Evolutionary conservation across 495 filamentous ascomycete genomes (phyloP).

Genomic region (Aspergillus nidulans): DNA sequence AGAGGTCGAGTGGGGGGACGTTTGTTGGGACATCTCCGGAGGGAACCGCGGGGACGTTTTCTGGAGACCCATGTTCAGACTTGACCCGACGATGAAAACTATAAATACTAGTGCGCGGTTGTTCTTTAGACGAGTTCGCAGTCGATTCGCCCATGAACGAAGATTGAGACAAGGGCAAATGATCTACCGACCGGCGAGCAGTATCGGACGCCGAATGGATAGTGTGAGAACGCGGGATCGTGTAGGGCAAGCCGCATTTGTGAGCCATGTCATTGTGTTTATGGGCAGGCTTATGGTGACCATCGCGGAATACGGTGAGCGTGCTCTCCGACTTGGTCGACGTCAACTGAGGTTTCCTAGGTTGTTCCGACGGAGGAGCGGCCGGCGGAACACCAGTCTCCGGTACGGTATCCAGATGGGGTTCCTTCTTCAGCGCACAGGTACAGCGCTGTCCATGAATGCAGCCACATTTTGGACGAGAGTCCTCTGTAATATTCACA

Average conservation of each 20-base stretch:
- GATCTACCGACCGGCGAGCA: slow-evolving; percentile 66
- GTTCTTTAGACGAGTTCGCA: slow-evolving; percentile 29
- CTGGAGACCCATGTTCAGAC: slow-evolving; percentile 69
- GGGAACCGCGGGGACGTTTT: slow-evolving; percentile 49
- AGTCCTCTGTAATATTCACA: slow-evolving; percentile 48
- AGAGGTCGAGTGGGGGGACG: slow-evolving; percentile 63
- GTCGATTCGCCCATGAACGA: slow-evolving; percentile 37
- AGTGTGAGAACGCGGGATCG: slow-evolving; percentile 67
- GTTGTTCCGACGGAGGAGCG: slow-evolving; percentile 44
- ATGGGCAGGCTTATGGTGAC: slow-evolving; percentile 89
- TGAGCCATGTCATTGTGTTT: slow-evolving; percentile 84
- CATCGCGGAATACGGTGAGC: slow-evolving; percentile 83
- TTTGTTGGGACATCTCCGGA: slow-evolving; percentile 57
- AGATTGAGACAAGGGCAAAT: slow-evolving; percentile 50
- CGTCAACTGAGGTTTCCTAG: slow-evolving; percentile 66
- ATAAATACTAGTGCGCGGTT: slow-evolving; percentile 31
- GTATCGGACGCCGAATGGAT: slow-evolving; percentile 56
- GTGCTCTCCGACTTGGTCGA: slow-evolving; percentile 79
- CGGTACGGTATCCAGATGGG: slow-evolving; percentile 68
- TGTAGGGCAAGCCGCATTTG: slow-evolving; percentile 77
- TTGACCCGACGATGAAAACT: slow-evolving; percentile 53
- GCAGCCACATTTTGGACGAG: slow-evolving; percentile 74
- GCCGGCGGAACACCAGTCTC: slow-evolving; percentile 49
- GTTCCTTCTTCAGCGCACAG: slow-evolving; percentile 90
- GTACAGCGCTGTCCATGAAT: slow-evolving; percentile 87